These are phyloP conservation scores for Phellinidium pouzarii DNA, from an alignment of 1,284 basidiomycete species.

Conservation along the genomic window DNA sequence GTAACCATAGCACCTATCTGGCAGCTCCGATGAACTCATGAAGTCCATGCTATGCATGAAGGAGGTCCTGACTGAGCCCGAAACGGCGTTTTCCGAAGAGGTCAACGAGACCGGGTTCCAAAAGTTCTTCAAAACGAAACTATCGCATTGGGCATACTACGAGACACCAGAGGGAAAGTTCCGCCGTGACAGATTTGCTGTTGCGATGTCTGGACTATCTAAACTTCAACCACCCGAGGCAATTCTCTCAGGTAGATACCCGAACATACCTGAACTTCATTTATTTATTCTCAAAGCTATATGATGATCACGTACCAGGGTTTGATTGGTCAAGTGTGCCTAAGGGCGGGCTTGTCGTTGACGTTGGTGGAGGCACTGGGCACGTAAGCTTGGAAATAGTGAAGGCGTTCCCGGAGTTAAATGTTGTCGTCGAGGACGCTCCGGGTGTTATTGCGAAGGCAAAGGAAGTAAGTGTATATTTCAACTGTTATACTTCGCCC, in stretches of 20 bases:
- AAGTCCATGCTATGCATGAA: constrained; percentile 29
- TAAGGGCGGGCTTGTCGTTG: constrained; percentile 18
- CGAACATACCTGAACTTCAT: neutral
- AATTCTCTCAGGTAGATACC: constrained; percentile 29
- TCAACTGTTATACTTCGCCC: too few species aligned
- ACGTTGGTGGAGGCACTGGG: constrained; percentile 22
- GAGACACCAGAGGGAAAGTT: constrained; percentile 25
- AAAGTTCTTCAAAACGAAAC: constrained; percentile 24
- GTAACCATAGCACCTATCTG: neutral
- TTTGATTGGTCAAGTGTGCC: constrained; percentile 17
- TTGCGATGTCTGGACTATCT: constrained; percentile 29
- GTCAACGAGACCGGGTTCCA: constrained; percentile 27
- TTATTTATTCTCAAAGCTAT: neutral
- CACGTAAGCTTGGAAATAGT: constrained; percentile 15
- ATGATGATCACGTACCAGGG: too few species aligned
- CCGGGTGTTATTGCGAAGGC: neutral
- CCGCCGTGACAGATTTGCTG: constrained; percentile 28
- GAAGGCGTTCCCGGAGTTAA: constrained; percentile 13
- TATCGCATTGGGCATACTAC: constrained; percentile 27
- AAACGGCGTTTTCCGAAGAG: constrained; percentile 27
- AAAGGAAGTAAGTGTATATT: neutral
- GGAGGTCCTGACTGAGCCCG: constrained; percentile 31
- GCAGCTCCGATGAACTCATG: constrained; percentile 27
- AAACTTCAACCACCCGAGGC: constrained; percentile 22
- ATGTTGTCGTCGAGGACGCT: constrained; percentile 22